Conservation (phyloP, 2,329 filamentous ascomycete species). For the Colletotrichum paranaense region DNA sequence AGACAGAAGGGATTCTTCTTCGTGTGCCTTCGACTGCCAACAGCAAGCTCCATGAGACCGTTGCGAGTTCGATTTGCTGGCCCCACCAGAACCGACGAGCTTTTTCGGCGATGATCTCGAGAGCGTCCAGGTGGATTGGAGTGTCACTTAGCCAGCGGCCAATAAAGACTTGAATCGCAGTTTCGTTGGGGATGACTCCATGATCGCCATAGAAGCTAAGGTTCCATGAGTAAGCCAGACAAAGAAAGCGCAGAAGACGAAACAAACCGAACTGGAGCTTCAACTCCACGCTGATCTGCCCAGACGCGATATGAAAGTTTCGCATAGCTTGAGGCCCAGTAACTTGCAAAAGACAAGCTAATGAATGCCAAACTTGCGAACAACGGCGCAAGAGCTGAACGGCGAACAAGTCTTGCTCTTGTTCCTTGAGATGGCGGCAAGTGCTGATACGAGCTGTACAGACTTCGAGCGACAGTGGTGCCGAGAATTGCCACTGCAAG, state of each 20-base stretch:
- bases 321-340: conserved; percentile 56
- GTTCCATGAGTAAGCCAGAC: conserved; percentile 5
- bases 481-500: conserved; percentile 35
- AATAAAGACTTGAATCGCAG: conserved; percentile 48
- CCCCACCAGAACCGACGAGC: conserved; percentile 71
- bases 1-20: conserved; percentile 64
- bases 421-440: conserved; percentile 50
- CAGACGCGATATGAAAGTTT: conserved; percentile 61
- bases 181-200: conserved; percentile 48
- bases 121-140: conserved; percentile 61
- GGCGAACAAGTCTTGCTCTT: conserved; percentile 43
- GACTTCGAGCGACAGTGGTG: conserved; percentile 38
- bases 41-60: conserved; percentile 66
- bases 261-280: conserved; percentile 50
- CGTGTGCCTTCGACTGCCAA: conserved; percentile 69
- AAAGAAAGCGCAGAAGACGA: conserved; percentile 2
- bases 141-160: conserved; percentile 65
- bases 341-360: conserved; percentile 56
- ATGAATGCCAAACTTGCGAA: conserved; percentile 57
- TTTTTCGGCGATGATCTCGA: conserved; percentile 66
- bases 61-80: conserved; percentile 67
- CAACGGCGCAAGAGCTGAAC: conserved; percentile 44
- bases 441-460: conserved; percentile 40
- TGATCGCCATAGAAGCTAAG: conserved; percentile 43
- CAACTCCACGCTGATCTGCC: conserved; percentile 54